Evolutionary conservation across 2,329 filamentous ascomycete genomes (phyloP).

Genomic region (Venturia nashicola): DNA sequence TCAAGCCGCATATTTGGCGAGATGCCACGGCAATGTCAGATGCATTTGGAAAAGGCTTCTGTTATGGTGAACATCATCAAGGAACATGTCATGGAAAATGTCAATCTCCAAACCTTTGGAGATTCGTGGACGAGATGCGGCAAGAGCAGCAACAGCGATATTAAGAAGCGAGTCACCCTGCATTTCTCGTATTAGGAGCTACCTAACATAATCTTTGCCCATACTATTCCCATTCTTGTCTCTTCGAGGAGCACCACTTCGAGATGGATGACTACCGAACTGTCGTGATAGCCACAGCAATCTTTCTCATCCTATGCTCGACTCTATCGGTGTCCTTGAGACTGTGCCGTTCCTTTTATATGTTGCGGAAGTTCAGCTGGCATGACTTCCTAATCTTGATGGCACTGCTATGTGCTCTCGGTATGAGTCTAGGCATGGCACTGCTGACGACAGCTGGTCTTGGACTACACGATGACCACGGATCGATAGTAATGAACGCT

Average conservation of each 20-base stretch:
- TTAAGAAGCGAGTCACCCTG: background rate
- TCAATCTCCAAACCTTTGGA: background rate
- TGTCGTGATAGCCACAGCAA: background rate
- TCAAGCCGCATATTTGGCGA: background rate
- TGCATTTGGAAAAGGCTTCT: background rate
- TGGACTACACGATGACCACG: background rate
- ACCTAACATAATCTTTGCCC: too few relatives aligned
- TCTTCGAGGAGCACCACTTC: background rate
- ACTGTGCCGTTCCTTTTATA: background rate
- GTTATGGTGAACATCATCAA: background rate
- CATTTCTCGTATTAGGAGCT: background rate
- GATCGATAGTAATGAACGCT: background rate
- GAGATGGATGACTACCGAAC: background rate
- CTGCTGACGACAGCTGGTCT: background rate
- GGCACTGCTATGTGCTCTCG: constrained; percentile 3
- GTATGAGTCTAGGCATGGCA: background rate
- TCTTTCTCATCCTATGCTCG: constrained; percentile 1
- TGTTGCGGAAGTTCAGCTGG: background rate
- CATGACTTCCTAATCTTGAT: background rate
- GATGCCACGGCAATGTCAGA: background rate
- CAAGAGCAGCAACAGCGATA: too few relatives aligned
- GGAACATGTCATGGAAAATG: background rate
- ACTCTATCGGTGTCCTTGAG: background rate
- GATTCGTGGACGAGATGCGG: background rate
- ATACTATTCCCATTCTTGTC: too few relatives aligned